Conservation (phyloP, 1,139 yeast species). For the Candida sanyaensis region DNA sequence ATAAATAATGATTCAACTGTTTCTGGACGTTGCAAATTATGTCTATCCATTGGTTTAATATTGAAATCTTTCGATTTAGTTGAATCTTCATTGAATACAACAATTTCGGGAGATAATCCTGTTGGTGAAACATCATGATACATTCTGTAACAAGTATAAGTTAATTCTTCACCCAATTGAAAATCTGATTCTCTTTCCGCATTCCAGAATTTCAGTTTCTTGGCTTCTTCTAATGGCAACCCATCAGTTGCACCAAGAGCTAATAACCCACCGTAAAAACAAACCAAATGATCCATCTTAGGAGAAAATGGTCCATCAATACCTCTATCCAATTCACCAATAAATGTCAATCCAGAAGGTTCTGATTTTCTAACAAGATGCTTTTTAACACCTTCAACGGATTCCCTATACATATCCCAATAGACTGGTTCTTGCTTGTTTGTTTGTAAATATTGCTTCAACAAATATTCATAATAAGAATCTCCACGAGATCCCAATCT, state of each 20-base stretch:
- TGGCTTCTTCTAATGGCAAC: slow-evolving; percentile 45
- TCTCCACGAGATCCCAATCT: slow-evolving; percentile 92
- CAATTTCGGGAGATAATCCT: slow-evolving; percentile 89
- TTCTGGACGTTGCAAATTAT: slow-evolving; percentile 91
- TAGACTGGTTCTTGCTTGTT: slow-evolving; percentile 60
- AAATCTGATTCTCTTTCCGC: slow-evolving; percentile 52
- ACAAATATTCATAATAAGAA: slow-evolving; percentile 86
- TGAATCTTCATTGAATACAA: slow-evolving; percentile 60
- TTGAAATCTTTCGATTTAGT: slow-evolving; percentile 51
- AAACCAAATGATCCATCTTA: slow-evolving; percentile 93
- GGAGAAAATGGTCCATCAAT: slow-evolving; percentile 58
- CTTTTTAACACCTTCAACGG: slow-evolving; percentile 69
- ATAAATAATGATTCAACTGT: slow-evolving; percentile 88
- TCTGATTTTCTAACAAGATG: slow-evolving; percentile 61
- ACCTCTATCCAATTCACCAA: slow-evolving; percentile 81
- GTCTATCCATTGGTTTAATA: slow-evolving; percentile 73
- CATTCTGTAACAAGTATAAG: slow-evolving; percentile 83
- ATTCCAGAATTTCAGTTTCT: slow-evolving; percentile 36
- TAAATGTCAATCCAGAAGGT: slow-evolving; percentile 65
- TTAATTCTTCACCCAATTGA: slow-evolving; percentile 70
- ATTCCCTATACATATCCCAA: slow-evolving; percentile 73
- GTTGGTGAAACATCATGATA: slow-evolving; percentile 64
- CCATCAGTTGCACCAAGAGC: slow-evolving; percentile 90
- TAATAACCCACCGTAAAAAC: slow-evolving; percentile 88
- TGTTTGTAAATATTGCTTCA: slow-evolving; percentile 86